Evolutionary conservation across 1,139 yeast species (phyloP), one percentile per base, ranked within the genome.

Genomic region (Pichia norvegensis): DNA sequence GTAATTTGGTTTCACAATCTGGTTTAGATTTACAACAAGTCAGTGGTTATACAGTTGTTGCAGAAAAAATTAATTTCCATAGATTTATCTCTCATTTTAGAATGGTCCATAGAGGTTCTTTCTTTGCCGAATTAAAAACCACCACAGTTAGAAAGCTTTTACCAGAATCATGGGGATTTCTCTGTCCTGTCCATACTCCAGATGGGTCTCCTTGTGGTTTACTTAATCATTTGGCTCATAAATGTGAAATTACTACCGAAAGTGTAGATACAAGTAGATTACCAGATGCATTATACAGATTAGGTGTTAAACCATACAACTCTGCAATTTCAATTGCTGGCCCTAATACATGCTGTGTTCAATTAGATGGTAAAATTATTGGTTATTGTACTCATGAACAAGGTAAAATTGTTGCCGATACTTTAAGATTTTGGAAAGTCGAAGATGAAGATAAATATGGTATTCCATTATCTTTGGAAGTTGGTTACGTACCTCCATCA

Each of bases 191-290:
- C 17, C 98, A 92, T 68, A 92, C 99, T 16, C 99, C 99, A 3
- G 99, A 92, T 84, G 99, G 99, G 60, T 85, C 97, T 43, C 99
- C 99, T 21, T 92, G 99, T 82, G 99, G 99, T 69, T 73, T 92
- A 64, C 74, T 92, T 59, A 94, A 94, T 68, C 99, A 92, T 72
- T 82, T 92, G 71, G 83, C 98, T 11, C 97, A 92, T 68, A 87
- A 86, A 66, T 92, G 99, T 74, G 74, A 76, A 58, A 84, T 92
- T 52, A 79, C 95, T 6, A 90, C 97, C 10, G 67, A 69, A 41
- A 82, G 80, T 38, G 70, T 82, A 2, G 95, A 88, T 61, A 92
- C 83, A n/a, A 73, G 84, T 9, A 67, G 68, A 37, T 79, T 92
- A 40, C 86, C 95, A 19, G 66, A 67, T 8, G 75, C 81, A 1